Evolutionary conservation across 768 basidiomycete species (phyloP), one percentile per base, ranked within the genome.

Genomic region (Pisolithus sp.): DNA sequence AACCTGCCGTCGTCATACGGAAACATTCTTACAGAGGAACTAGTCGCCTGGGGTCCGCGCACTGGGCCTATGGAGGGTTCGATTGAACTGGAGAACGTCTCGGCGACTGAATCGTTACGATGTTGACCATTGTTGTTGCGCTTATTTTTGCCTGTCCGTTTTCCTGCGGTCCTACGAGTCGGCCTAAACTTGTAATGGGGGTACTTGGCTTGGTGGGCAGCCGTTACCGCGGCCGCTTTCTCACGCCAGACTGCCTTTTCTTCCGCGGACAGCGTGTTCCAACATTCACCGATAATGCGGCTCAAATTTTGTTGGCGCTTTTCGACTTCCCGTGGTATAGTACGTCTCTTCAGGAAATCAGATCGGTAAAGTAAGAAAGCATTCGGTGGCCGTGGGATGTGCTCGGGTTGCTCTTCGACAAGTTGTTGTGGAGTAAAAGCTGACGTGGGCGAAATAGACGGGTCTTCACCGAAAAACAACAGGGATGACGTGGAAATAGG

Each of bases 311-410:
- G 76, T 62, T 83, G 81, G 43, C 76, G 73, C 42, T 70, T 72
- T 63, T 79, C 77, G 36, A 76, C 67, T 21, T 72, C 65, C 15
- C 68, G 60, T 3, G 76, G 74, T 41, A 79, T 71, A 10, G 68
- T 53, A 18, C 67, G 68, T 2, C 65, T 69, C 56, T 74, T 73
- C 10, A 81, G 68, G 23, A 79, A 70, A 53, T 78, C 71, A 21
- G 76, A 77, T 40, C 81, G 72, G 65, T 75, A 82, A 46, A 82
- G 66, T 56, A 82, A 77, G 63, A 82, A 82, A 13, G 81, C 78
- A 59, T 82, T 81, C 13, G 77, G 63, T 0, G 81, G 76, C 7
- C 80, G 72, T 30, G 75, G 73, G 18, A 76, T 71, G 43, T 72
- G 72, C 39, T 63, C 57, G 15, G 48, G 20, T 21, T 56, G 45